Conservation (phyloP, 208 protist genomes). For the Phytomonas francai region DNA sequence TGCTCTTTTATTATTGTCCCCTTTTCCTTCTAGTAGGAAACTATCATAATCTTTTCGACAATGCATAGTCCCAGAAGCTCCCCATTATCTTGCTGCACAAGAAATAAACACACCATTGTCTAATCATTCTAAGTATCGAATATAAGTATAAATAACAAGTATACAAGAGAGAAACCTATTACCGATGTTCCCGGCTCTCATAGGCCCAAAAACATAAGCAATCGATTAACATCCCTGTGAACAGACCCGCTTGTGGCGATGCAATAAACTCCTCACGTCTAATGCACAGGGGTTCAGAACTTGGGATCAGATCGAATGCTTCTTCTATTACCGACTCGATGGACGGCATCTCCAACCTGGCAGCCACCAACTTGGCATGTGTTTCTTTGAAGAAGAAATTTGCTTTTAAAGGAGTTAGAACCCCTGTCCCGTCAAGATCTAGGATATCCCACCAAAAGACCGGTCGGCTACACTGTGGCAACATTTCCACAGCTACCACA, state of each 20-base stretch:
- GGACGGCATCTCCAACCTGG: constrained; percentile 53
- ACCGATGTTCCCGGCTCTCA: constrained; percentile 73
- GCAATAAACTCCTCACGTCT: constrained; percentile 81
- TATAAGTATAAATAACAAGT: not conserved
- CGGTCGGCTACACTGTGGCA: constrained; percentile 69
- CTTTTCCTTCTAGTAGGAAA: not conserved
- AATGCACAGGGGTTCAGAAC: constrained; percentile 67
- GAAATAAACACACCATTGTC: not conserved
- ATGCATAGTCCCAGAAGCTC: not conserved
- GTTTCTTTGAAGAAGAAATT: constrained; percentile 88
- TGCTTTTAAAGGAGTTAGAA: constrained; percentile 63
- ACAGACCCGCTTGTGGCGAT: constrained; percentile 70
- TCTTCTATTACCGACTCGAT: constrained; percentile 81
- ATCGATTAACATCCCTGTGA: constrained; percentile 83
- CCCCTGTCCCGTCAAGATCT: constrained; percentile 63
- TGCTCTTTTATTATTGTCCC: not conserved
- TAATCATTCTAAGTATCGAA: not conserved
- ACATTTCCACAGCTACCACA: constrained; percentile 80
- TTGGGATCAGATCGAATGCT: constrained; percentile 86
- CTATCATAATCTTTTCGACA: not conserved
- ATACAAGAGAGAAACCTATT: not conserved
- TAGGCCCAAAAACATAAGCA: constrained; percentile 87
- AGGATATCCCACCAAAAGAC: constrained; percentile 87
- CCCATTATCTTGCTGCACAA: not conserved
- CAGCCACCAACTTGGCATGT: constrained; percentile 62